Evolutionary conservation across 2,329 filamentous ascomycete species (phyloP).

Genomic region (Aspergillus caelatus): DNA sequence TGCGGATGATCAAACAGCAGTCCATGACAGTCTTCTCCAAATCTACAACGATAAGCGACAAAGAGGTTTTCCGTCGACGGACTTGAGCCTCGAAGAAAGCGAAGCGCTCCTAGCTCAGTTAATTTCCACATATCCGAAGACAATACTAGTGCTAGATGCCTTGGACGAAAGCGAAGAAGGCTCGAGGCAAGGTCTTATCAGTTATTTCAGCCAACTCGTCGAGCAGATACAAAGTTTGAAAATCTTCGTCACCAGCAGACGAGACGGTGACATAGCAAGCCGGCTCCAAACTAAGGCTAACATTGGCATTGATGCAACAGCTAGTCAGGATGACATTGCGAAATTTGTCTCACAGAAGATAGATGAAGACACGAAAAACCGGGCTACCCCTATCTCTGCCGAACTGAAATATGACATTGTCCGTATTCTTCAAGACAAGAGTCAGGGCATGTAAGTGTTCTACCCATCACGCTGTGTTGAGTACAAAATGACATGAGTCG

Average conservation of each 20-base stretch:
- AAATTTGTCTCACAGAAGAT: background rate
- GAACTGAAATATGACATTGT: background rate
- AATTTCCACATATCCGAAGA: background rate
- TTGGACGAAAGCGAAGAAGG: background rate
- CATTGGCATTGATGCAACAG: background rate
- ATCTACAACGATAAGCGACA: background rate
- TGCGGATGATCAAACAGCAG: background rate
- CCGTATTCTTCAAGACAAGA: background rate
- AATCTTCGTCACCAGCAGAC: background rate
- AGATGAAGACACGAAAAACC: background rate
- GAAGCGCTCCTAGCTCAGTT: background rate
- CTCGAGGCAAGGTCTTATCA: background rate
- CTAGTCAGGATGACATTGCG: background rate
- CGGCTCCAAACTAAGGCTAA: background rate
- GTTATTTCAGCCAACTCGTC: background rate
- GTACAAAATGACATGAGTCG: background rate
- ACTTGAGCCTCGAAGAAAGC: background rate
- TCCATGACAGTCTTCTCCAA: background rate
- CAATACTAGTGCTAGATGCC: background rate
- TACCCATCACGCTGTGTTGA: background rate
- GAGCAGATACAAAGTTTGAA: background rate
- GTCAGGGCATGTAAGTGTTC: background rate
- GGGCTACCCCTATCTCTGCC: background rate
- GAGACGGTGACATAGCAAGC: background rate
- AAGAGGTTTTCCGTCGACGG: background rate